Evolutionary conservation across 2,329 filamentous ascomycete genomes (phyloP).

Genomic region (Trichoderma koningiopsis): DNA sequence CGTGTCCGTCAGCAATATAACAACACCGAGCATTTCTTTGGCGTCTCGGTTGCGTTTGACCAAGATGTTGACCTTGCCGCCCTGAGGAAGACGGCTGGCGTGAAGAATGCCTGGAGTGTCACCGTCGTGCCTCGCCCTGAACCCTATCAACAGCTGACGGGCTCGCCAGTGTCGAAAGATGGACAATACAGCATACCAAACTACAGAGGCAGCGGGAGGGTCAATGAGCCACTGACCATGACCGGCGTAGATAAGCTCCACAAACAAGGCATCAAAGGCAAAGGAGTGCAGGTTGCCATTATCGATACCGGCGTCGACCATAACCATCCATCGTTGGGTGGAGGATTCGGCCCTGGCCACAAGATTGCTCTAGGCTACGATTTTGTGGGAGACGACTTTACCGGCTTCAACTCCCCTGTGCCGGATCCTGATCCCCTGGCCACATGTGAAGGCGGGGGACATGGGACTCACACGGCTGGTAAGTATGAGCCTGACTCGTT

Average conservation of each 20-base stretch:
- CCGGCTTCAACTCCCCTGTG: slow-evolving; percentile 27
- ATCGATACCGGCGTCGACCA: slow-evolving; percentile 51
- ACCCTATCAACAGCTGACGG: background rate
- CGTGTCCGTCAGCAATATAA: slow-evolving; percentile 15
- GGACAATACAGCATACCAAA: background rate
- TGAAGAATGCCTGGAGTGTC: slow-evolving; percentile 19
- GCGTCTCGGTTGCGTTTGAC: slow-evolving; percentile 7
- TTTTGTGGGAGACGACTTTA: slow-evolving; percentile 32
- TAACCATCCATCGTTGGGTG: slow-evolving; percentile 59
- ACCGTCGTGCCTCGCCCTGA: background rate
- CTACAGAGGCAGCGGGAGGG: background rate
- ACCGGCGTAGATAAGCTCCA: slow-evolving; percentile 28
- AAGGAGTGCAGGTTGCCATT: slow-evolving; percentile 26
- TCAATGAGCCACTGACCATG: slow-evolving; percentile 21
- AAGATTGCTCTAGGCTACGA: slow-evolving; percentile 34
- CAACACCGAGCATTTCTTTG: slow-evolving; percentile 3
- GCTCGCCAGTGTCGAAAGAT: background rate
- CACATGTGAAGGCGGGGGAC: slow-evolving; percentile 26
- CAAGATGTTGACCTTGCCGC: background rate
- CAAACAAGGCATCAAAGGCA: slow-evolving; percentile 26
- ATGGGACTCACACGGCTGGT: slow-evolving; percentile 31
- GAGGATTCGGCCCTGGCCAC: slow-evolving; percentile 58
- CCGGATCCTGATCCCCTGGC: slow-evolving; percentile 31
- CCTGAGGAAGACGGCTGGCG: background rate
- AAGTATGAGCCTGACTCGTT: slow-evolving; percentile 13